Evolutionary conservation across 495 filamentous ascomycete genomes (phyloP).

Genomic region (Tuber aestivum): DNA sequence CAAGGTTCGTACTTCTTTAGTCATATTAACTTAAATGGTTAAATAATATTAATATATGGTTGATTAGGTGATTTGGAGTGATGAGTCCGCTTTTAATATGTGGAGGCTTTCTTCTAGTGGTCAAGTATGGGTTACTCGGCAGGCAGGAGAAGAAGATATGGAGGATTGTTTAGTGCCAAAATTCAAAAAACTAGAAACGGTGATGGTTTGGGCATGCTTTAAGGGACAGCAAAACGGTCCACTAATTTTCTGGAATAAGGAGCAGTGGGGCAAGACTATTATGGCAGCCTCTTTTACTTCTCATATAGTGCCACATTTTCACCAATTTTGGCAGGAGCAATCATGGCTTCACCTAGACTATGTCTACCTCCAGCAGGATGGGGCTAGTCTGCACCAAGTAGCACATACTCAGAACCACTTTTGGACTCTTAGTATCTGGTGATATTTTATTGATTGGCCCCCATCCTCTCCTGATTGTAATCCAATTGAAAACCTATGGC

Average conservation of each 20-base stretch:
- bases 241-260: too few species aligned
- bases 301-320: too few species aligned
- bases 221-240: too few species aligned
- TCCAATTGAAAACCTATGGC: slow-evolving; percentile 14
- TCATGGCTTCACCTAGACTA: too few species aligned
- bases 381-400: too few species aligned
- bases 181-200: not conserved
- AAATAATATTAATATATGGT: not conserved
- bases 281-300: too few species aligned
- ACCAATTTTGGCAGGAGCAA: too few species aligned
- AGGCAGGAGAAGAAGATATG: not conserved
- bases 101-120: not conserved
- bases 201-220: too few species aligned
- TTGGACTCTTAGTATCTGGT: not conserved
- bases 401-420: not conserved
- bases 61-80: not conserved
- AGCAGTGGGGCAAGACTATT: too few species aligned
- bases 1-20: not conserved
- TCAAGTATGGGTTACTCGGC: not conserved
- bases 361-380: too few species aligned
- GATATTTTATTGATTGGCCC: slow-evolving; percentile 9
- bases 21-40: not conserved
- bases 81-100: not conserved
- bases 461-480: slow-evolving; percentile 3
- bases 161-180: slow-evolving; percentile 6